Evolutionary conservation across 2,329 filamentous ascomycete genomes (phyloP).

Genomic region (Pseudogymnoascus sp.): DNA sequence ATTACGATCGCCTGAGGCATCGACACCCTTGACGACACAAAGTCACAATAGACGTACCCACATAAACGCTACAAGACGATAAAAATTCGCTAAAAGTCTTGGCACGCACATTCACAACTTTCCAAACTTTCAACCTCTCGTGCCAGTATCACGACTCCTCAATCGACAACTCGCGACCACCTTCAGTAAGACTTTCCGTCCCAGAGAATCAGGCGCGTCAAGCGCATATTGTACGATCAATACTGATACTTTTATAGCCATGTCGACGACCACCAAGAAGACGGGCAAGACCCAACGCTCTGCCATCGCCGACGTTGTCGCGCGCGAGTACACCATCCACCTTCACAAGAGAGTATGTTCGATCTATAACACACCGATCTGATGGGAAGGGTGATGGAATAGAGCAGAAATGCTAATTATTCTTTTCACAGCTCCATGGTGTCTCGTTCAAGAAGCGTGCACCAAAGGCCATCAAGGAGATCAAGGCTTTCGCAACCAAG

Average conservation of each 20-base stretch:
- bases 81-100: conserved; percentile 11
- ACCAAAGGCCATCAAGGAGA: conserved; percentile 98
- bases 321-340: conserved; percentile 99
- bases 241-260: conserved; percentile 38
- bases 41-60: neutral
- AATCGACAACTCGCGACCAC: conserved; percentile 22
- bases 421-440: conserved; percentile 70
- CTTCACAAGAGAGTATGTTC: conserved; percentile 95
- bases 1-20: conserved; percentile 5
- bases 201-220: neutral
- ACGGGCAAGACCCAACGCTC: conserved; percentile 68
- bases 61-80: neutral
- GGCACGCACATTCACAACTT: conserved; percentile 16
- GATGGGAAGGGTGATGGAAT: conserved; percentile 8
- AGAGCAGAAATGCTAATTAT: conserved; percentile 38
- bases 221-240: neutral
- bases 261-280: conserved; percentile 58
- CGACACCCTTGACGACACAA: conserved; percentile 3
- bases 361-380: conserved; percentile 30
- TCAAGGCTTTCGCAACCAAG: conserved; percentile 84
- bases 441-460: conserved; percentile 99
- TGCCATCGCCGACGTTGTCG: conserved; percentile 97
- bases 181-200: conserved; percentile 20
- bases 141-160: conserved; percentile 18
- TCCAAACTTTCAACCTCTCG: conserved; percentile 17